Conservation (phyloP, 2,329 filamentous ascomycete species). For the Thelonectria rubi region DNA sequence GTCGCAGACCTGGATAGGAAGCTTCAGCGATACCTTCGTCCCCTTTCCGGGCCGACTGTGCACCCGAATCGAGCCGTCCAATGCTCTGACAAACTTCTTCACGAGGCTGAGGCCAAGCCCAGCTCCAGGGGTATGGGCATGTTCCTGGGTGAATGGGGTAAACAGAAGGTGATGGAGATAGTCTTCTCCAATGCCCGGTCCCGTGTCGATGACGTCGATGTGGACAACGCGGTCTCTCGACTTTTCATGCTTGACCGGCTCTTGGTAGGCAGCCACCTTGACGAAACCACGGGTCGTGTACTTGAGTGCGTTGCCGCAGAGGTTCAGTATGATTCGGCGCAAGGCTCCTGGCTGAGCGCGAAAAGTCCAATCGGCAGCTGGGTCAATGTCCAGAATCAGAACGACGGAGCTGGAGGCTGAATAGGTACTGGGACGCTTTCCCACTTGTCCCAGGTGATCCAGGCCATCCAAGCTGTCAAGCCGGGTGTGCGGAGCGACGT, state of each 20-base stretch:
- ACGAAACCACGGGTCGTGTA: constrained; percentile 57
- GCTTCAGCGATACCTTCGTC: constrained; percentile 47
- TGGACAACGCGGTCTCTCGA: constrained; percentile 33
- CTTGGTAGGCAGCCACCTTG: constrained; percentile 42
- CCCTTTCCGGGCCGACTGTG: constrained; percentile 53
- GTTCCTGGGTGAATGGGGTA: constrained; percentile 71
- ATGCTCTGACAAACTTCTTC: constrained; percentile 63
- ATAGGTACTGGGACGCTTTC: neutral
- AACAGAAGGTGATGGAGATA: constrained; percentile 69
- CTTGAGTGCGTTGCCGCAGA: constrained; percentile 70
- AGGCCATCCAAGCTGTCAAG: neutral
- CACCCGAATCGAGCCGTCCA: constrained; percentile 69
- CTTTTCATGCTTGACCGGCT: neutral
- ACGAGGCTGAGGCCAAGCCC: constrained; percentile 74
- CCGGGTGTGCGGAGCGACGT: neutral
- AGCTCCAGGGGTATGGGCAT: constrained; percentile 66
- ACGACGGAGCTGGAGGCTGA: constrained; percentile 38
- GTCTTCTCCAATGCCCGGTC: constrained; percentile 70
- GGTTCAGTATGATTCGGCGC: constrained; percentile 67
- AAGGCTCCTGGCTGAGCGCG: constrained; percentile 61
- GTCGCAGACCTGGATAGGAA: constrained; percentile 40
- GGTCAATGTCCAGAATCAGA: constrained; percentile 52
- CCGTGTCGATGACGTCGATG: constrained; percentile 69
- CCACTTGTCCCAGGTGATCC: neutral
- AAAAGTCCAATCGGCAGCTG: constrained; percentile 59